A percentile compares a stretch with the other conserved stretches of the same genome.
Conservation (phyloP, 768 basidiomycete genomes). For the Lepiota venenata region DNA sequence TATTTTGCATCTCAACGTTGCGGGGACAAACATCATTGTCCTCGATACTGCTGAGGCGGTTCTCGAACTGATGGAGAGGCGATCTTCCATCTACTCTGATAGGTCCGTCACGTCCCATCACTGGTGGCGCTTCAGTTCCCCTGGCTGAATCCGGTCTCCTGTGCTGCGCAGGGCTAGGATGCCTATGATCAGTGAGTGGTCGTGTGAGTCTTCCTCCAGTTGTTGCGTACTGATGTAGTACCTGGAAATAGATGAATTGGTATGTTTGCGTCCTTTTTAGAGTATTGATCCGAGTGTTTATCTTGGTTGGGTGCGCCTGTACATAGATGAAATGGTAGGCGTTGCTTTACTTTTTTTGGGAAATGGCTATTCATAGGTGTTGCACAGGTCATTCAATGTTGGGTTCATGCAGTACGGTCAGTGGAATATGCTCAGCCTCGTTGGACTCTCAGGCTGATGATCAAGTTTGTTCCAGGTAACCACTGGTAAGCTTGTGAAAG, state of each 20-base stretch:
- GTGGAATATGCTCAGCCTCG: constrained; percentile 2
- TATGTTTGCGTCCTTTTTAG: background rate
- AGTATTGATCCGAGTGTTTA: no score
- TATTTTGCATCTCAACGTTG: constrained; percentile 24
- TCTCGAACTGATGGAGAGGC: constrained; percentile 38
- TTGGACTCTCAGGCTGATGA: background rate
- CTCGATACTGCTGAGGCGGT: constrained; percentile 35
- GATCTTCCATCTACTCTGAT: constrained; percentile 38
- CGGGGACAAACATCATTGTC: constrained; percentile 23
- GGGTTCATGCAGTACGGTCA: constrained; percentile 28
- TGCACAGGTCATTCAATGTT: constrained; percentile 27
- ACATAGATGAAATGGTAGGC: constrained; percentile 13
- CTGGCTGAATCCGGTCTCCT: background rate
- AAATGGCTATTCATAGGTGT: background rate
- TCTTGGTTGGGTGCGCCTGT: background rate
- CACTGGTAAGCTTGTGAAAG: constrained; percentile 13
- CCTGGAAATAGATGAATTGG: constrained; percentile 5
- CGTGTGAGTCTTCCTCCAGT: background rate
- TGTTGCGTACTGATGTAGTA: background rate
- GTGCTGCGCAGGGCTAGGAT: constrained; percentile 12
- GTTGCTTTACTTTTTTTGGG: background rate
- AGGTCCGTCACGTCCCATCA: constrained; percentile 15
- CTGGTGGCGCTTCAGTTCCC: background rate
- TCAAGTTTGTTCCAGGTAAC: constrained; percentile 13
- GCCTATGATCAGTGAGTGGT: constrained; percentile 18